Percentiles rank a stretch among this genome's conserved stretches.
These are phyloP conservation scores for Dipodascus geniculatus DNA, from an alignment of 805 yeast species.

Conservation along the genomic window DNA sequence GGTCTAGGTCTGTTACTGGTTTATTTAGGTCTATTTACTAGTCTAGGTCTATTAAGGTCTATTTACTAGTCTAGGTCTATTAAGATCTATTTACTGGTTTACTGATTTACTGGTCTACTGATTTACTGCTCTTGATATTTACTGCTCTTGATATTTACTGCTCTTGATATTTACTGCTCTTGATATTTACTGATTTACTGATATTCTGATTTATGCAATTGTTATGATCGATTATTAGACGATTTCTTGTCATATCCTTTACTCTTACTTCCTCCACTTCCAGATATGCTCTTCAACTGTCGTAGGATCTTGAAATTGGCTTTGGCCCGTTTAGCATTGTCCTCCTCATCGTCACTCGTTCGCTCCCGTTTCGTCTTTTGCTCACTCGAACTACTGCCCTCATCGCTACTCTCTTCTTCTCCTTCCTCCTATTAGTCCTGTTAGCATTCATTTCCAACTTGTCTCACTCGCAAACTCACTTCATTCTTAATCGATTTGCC, in stretches of 20 bases:
- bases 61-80: too few species aligned
- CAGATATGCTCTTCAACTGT: neutral
- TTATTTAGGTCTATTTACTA: too few species aligned
- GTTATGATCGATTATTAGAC: neutral
- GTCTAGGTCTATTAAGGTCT: too few species aligned
- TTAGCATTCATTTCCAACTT: neutral
- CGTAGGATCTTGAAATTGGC: neutral
- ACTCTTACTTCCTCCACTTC: neutral
- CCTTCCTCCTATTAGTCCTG: neutral
- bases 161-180: too few species aligned
- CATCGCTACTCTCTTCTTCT: neutral
- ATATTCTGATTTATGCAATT: neutral
- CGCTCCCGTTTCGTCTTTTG: neutral
- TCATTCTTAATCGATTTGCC: neutral
- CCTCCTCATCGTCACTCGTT: neutral
- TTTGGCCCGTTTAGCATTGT: neutral
- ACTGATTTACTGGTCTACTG: too few species aligned
- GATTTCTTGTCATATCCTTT: neutral
- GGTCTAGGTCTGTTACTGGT: too few species aligned
- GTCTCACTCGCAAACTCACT: neutral
- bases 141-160: too few species aligned
- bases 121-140: too few species aligned
- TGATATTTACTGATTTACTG: too few species aligned
- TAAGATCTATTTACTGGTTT: too few species aligned
- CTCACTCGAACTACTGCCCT: neutral